Percentiles rank a stretch among this genome's conserved stretches.
Conservation (phyloP, 805 yeast genomes). For the Candida saitoana region DNA sequence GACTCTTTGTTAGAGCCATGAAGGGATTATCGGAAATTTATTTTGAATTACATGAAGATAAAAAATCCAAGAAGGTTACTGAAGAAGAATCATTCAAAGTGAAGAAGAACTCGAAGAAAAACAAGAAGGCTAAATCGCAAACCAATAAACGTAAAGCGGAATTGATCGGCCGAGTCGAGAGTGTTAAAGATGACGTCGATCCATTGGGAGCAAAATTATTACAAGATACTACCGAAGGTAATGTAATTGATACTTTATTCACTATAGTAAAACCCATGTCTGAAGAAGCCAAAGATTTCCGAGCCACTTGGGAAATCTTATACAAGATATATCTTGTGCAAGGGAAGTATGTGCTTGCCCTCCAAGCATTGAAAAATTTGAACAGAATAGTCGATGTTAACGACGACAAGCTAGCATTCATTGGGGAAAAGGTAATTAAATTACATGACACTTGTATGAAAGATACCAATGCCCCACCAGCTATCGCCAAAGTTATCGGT, state of each 20-base stretch:
- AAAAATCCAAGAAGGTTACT: slow-evolving; percentile 11
- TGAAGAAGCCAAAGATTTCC: slow-evolving; percentile 37
- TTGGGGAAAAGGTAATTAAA: slow-evolving; percentile 29
- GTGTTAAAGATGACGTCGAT: slow-evolving; percentile 51
- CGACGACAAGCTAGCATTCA: slow-evolving; percentile 15
- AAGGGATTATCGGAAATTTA: slow-evolving; percentile 59
- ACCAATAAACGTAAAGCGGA: slow-evolving; percentile 50
- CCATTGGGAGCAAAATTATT: slow-evolving; percentile 51
- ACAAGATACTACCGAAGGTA: slow-evolving; percentile 23
- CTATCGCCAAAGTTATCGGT: slow-evolving; percentile 40
- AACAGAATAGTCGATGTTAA: slow-evolving; percentile 28
- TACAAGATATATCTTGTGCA: slow-evolving; percentile 36
- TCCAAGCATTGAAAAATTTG: slow-evolving; percentile 44
- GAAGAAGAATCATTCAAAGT: slow-evolving; percentile 13
- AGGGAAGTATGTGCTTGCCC: slow-evolving; percentile 43
- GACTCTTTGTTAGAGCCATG: slow-evolving; percentile 64
- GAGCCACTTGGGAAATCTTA: slow-evolving; percentile 42
- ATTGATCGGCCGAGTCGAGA: slow-evolving; percentile 44
- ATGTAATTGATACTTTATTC: slow-evolving; percentile 44
- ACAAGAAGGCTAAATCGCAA: slow-evolving; percentile 53
- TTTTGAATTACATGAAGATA: slow-evolving; percentile 35
- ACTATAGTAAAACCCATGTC: slow-evolving; percentile 38
- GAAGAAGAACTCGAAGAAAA: slow-evolving; percentile 41
- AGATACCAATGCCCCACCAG: slow-evolving; percentile 41
- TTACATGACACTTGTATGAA: slow-evolving; percentile 26